phyloP scores from a whole-genome alignment of 805 yeast species.

The Teunomyces atbi region DNA sequence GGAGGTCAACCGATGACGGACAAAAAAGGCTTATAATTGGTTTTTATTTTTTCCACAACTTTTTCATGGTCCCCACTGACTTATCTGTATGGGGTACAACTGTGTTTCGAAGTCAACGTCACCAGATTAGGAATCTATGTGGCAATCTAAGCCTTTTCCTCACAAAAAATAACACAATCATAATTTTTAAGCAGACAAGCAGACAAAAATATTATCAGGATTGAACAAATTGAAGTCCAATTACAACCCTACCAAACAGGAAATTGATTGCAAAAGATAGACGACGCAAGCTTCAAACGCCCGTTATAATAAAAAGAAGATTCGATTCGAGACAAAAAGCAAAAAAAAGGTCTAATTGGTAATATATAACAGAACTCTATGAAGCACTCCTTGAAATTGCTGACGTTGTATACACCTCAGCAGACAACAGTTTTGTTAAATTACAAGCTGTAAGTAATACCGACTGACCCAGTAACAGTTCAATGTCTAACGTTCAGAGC shows the following conservation, averaged over 20 bases:
- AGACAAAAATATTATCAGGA: not conserved
- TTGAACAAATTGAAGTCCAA: not conserved
- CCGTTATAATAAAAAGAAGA: too few species aligned
- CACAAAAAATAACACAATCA: not conserved
- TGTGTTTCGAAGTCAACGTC: not conserved
- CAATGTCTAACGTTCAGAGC: not conserved
- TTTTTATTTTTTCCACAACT: not conserved
- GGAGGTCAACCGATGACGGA: too few species aligned
- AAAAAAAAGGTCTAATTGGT: too few species aligned
- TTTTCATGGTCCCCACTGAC: not conserved
- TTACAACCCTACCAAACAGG: not conserved
- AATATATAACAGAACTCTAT: not conserved
- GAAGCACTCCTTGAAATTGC: conserved; percentile 1
- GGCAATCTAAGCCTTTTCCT: not conserved
- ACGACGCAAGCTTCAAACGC: not conserved
- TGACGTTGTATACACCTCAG: not conserved
- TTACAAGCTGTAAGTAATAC: conserved; percentile 4
- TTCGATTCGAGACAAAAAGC: too few species aligned
- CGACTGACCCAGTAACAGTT: not conserved
- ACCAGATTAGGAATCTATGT: not conserved
- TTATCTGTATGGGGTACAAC: not conserved
- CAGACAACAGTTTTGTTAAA: not conserved
- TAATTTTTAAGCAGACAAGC: not conserved
- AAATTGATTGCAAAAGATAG: not conserved
- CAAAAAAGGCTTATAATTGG: too few species aligned